These are phyloP conservation scores for Fusarium cicatricum DNA, from an alignment of 2,329 filamentous ascomycete genomes.

Conservation along the genomic window DNA sequence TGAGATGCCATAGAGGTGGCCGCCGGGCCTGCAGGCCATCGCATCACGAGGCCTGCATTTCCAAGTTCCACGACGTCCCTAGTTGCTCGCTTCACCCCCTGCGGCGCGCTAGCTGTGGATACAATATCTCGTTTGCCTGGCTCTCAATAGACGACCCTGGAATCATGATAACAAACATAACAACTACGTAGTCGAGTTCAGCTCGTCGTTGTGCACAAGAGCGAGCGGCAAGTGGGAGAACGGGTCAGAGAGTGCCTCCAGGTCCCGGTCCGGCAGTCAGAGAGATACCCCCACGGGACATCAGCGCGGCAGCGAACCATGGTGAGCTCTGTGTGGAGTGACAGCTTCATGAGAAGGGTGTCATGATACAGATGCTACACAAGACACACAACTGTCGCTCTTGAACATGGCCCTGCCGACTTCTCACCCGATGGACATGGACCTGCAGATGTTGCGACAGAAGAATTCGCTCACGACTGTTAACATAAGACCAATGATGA, in stretches of 20 bases:
- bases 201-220: neutral
- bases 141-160: slow-evolving; percentile 14
- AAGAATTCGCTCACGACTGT: slow-evolving; percentile 25
- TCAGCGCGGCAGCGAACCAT: slow-evolving; percentile 2
- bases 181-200: too few species aligned
- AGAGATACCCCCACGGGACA: slow-evolving; percentile 26
- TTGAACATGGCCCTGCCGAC: slow-evolving; percentile 15
- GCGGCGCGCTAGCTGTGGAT: slow-evolving; percentile 31
- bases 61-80: slow-evolving; percentile 29
- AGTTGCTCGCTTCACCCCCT: slow-evolving; percentile 34
- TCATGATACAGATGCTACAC: slow-evolving; percentile 36
- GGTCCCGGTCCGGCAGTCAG: slow-evolving; percentile 6
- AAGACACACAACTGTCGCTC: slow-evolving; percentile 26
- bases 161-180: slow-evolving; percentile 25
- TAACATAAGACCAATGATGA: slow-evolving; percentile 28
- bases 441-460: slow-evolving; percentile 36
- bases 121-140: slow-evolving; percentile 28
- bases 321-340: slow-evolving; percentile 26
- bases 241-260: neutral
- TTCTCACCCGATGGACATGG: slow-evolving; percentile 37
- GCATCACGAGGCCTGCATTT: slow-evolving; percentile 38
- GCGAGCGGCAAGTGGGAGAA: neutral
- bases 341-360: slow-evolving; percentile 22
- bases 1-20: slow-evolving; percentile 24
- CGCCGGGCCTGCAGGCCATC: slow-evolving; percentile 19